Evolutionary conservation across 1,284 basidiomycete species (phyloP).

Genomic region (Pascua guehoae): DNA sequence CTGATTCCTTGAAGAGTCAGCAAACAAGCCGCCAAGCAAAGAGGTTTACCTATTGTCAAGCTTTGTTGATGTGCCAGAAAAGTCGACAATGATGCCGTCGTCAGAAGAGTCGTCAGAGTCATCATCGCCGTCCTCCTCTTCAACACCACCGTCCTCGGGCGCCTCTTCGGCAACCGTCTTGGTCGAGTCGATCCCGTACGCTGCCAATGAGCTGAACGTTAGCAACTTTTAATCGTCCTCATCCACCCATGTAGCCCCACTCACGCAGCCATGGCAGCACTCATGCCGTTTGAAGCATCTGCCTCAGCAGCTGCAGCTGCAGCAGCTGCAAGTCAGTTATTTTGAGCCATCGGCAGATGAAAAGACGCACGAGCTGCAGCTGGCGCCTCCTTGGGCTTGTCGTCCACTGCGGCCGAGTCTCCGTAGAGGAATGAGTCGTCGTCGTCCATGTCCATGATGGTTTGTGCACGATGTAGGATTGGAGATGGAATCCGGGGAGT

Average conservation of each 20-base stretch:
- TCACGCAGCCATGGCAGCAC: constrained; percentile 34
- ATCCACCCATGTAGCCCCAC: constrained; percentile 1
- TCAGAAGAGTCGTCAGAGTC: constrained; percentile 43
- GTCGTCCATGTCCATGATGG: constrained; percentile 42
- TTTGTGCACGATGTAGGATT: background rate
- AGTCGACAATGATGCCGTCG: constrained; percentile 33
- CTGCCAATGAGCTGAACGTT: constrained; percentile 37
- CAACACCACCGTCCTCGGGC: constrained; percentile 40
- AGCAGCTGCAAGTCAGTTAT: background rate
- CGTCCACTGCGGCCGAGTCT: constrained; percentile 17
- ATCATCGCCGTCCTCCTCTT: constrained; percentile 37
- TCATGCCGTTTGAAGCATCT: constrained; percentile 7
- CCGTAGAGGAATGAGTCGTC: constrained; percentile 49
- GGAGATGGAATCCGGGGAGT: background rate
- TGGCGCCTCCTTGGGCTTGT: background rate
- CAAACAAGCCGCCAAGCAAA: background rate
- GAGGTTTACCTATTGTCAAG: constrained; percentile 31
- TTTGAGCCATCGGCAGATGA: background rate
- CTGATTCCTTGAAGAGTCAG: background rate
- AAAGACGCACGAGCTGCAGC: background rate
- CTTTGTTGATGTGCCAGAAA: background rate
- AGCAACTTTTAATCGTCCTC: no score
- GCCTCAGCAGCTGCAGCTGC: constrained; percentile 1
- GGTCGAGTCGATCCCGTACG: constrained; percentile 42
- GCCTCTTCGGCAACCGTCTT: constrained; percentile 28